Evolutionary conservation across 2,329 filamentous ascomycete genomes (phyloP), one percentile per base, ranked within the genome.

Genomic region (Neobulgaria alba): DNA sequence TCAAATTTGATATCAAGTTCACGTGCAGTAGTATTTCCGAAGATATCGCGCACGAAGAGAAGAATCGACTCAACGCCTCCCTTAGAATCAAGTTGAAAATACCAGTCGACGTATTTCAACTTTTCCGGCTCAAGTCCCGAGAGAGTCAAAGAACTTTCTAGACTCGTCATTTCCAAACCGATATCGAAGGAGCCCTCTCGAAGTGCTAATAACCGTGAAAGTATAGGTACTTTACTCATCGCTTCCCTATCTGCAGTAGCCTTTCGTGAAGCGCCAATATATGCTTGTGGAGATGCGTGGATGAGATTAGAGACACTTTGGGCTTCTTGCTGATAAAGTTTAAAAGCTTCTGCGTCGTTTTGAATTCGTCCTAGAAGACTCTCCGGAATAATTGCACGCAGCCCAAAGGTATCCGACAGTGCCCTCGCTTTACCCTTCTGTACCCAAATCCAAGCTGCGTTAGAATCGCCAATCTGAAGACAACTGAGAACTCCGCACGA

Each of bases 331-430:
- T 10, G 29, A 21, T 15, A 36, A 23, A 15, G 9, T 26, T 26
- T 36, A n/a, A 10, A n/a, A n/a, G 34, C 34, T 21, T 5, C 18
- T 14, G 34, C 19, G 14, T 26, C 29, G 14, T 36, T n/a, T 10
- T 20, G 4, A 26, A 36, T 36, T 15, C 15, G 21, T 4, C 3
- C 29, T 7, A 10, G 34, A n/a, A 36, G 21, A 5, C 3, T 23
- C n/a, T 36, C 19, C 16, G 34, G 34, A 14, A 36, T 15, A 7
- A 21, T 20, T 23, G 29, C 29, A 26, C 34, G 19, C 15, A 36
- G 34, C 10, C 34, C 34, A 12, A 36, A 21, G 8, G 29, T 19
- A 23, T 36, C 34, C 18, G 34, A 36, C 19, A 36, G 15, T 12
- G 19, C 29, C 29, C 34, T 19, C 16, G 34, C 17, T 26, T 36